These are phyloP conservation scores for Sclerotinia spermophila DNA, from an alignment of 2,329 filamentous ascomycete species.

Conservation along the genomic window DNA sequence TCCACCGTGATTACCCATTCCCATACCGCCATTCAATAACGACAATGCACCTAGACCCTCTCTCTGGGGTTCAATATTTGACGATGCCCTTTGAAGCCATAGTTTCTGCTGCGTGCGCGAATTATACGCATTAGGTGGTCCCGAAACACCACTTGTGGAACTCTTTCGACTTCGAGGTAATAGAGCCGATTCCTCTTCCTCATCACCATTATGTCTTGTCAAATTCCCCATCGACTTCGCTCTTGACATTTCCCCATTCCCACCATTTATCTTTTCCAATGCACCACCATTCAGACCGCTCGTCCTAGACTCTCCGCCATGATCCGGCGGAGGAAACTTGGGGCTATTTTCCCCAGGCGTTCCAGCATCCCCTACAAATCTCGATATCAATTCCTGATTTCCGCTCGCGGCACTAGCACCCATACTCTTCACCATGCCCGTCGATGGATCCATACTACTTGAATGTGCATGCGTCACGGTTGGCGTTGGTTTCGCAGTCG, in stretches of 20 bases:
- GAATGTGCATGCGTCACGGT: constrained; percentile 34
- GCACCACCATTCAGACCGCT: constrained; percentile 23
- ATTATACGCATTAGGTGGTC: constrained; percentile 22
- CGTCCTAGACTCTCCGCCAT: constrained; percentile 30
- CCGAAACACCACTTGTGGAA: constrained; percentile 31
- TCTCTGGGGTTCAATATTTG: constrained; percentile 59
- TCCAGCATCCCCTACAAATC: constrained; percentile 54
- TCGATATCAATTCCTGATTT: constrained; percentile 51
- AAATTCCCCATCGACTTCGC: constrained; percentile 18
- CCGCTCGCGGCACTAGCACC: constrained; percentile 22
- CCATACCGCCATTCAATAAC: constrained; percentile 34
- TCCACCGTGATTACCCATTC: constrained; percentile 26
- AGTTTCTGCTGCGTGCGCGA: constrained; percentile 73
- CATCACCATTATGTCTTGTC: constrained; percentile 27
- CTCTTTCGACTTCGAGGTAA: constrained; percentile 41
- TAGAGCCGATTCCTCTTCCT: constrained; percentile 44
- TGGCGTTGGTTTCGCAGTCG: constrained; percentile 44
- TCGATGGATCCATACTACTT: constrained; percentile 31
- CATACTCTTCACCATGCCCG: constrained; percentile 23
- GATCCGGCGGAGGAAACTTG: constrained; percentile 38
- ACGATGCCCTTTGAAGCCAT: constrained; percentile 69
- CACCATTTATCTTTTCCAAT: constrained; percentile 2
- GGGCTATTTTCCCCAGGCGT: constrained; percentile 48
- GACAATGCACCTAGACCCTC: constrained; percentile 31
- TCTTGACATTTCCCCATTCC: constrained; percentile 9